A percentile compares a stretch with the other conserved stretches of the same genome.
phyloP scores from a whole-genome alignment of 768 basidiomycete genomes.

The Sarcodon aspratus region DNA sequence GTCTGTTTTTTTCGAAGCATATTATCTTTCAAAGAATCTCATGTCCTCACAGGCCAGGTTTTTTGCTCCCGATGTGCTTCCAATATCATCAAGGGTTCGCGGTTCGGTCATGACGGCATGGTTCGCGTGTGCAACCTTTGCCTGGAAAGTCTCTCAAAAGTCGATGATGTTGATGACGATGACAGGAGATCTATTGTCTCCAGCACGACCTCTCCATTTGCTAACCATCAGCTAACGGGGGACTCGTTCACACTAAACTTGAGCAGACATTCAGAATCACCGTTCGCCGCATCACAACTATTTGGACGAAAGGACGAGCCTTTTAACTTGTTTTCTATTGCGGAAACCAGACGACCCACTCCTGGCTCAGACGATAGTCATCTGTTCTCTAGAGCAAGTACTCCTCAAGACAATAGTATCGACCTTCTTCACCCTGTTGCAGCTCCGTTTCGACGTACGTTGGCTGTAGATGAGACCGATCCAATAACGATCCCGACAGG shows the following conservation, averaged over 20 bases:
- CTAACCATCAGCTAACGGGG: constrained; percentile 64
- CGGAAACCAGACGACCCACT: constrained; percentile 51
- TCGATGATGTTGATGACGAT: constrained; percentile 84
- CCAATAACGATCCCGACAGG: constrained; percentile 27
- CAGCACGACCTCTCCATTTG: constrained; percentile 55
- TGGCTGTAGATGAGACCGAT: constrained; percentile 70
- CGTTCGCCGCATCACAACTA: constrained; percentile 79
- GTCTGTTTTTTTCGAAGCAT: constrained; percentile 26
- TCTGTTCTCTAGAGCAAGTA: constrained; percentile 38
- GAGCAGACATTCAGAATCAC: constrained; percentile 63
- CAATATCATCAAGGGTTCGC: constrained; percentile 87
- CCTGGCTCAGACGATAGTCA: constrained; percentile 44
- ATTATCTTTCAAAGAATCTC: neutral
- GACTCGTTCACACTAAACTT: constrained; percentile 26
- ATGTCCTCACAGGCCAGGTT: constrained; percentile 61
- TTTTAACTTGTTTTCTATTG: constrained; percentile 74
- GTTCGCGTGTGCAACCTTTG: constrained; percentile 94
- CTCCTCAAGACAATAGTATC: constrained; percentile 38
- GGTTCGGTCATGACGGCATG: constrained; percentile 93
- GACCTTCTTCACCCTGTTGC: constrained; percentile 30
- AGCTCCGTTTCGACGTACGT: constrained; percentile 64
- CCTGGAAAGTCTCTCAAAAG: constrained; percentile 82
- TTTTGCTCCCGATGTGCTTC: constrained; percentile 97
- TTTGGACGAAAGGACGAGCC: constrained; percentile 72
- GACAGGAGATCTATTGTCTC: constrained; percentile 76